Evolutionary conservation across 164 flowering plant species (phyloP), one percentile per base, ranked within the genome.

Genomic region (Nelumbo lutea): DNA sequence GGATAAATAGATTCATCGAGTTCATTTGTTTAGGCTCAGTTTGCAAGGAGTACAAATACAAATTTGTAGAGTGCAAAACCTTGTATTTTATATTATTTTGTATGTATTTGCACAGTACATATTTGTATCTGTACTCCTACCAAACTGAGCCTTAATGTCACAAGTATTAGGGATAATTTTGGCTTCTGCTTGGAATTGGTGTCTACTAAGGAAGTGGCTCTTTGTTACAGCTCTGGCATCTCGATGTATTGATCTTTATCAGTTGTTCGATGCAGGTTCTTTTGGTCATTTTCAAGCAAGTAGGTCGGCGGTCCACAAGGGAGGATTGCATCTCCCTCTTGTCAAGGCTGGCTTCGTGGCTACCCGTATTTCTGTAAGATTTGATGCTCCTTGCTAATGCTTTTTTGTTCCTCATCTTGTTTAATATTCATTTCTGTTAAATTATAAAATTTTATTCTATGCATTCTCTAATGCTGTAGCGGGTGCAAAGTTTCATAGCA

Each of bases 211-310:
- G 27, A 27, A 27, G 27, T 27, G 27, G 27, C 27, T 27, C 27
- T 27, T 27, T 27, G 27, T 27, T 27, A 27, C 27, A 27, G 27
- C 27, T 27, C 27, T 27, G 27, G 27, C 27, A 27, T 27, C 27
- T 27, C 27, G 27, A 27, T 27, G 27, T 27, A 27, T 27, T 27
- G 27, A 27, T 27, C 27, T 27, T 27, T 27, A 27, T 27, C 27
- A 27, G 27, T 55, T 62, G 53, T 44, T 79, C 73, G 73, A 59
- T 69, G 51, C 82, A 92, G 99, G 99, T 74, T 95, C 99, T 51
- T 95, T 92, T 80, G 99, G 99, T 52, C 99, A 95, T 73, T 95
- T 95, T 73, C 99, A 95, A 79, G 99, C 99, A 46, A 95, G 99
- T 81, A 84, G 78, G 70, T 90, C 99, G 60, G 97, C 96, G 59